Conservation (phyloP, 2,329 filamentous ascomycete species). For the Stagonosporopsis vannaccii region DNA sequence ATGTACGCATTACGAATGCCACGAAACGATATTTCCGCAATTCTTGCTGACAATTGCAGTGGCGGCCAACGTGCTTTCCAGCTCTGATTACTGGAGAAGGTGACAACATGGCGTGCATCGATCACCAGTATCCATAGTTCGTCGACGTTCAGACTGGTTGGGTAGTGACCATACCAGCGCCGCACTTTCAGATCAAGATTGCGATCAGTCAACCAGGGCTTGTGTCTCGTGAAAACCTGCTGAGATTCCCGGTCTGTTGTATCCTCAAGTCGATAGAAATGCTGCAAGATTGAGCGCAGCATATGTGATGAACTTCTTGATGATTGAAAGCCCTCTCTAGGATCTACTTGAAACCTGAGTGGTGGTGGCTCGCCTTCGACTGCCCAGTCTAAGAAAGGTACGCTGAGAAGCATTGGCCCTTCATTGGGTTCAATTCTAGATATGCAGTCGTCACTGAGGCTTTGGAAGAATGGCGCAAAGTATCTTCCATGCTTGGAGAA, state of each 20-base stretch:
- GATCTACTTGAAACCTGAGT: slow-evolving; percentile 53
- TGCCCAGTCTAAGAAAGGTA: slow-evolving; percentile 54
- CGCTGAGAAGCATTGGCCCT: slow-evolving; percentile 50
- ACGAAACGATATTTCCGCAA: slow-evolving; percentile 52
- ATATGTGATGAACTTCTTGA: slow-evolving; percentile 50
- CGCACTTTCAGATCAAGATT: slow-evolving; percentile 53
- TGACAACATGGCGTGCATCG: slow-evolving; percentile 52
- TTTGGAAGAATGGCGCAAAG: slow-evolving; percentile 52
- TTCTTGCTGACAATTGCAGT: slow-evolving; percentile 50
- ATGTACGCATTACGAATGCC: slow-evolving; percentile 51
- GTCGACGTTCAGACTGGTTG: slow-evolving; percentile 52
- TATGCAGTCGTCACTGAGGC: slow-evolving; percentile 30
- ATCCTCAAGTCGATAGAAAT: slow-evolving; percentile 55
- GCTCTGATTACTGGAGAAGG: slow-evolving; percentile 53
- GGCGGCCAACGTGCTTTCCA: slow-evolving; percentile 56
- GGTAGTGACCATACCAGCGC: slow-evolving; percentile 54
- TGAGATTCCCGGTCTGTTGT: slow-evolving; percentile 52
- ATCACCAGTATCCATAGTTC: slow-evolving; percentile 54
- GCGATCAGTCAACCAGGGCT: slow-evolving; percentile 53
- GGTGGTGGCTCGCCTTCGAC: slow-evolving; percentile 49
- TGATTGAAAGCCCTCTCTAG: slow-evolving; percentile 51
- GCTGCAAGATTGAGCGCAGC: slow-evolving; percentile 51
- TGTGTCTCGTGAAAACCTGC: slow-evolving; percentile 52
- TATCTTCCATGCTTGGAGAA: slow-evolving; percentile 55
- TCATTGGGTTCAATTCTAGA: slow-evolving; percentile 14